A percentile compares a stretch with the other conserved stretches of the same genome.
These are phyloP conservation scores for Mucor sp. DNA, from an alignment of 371 early-diverging fungal genomes.

Conservation along the genomic window DNA sequence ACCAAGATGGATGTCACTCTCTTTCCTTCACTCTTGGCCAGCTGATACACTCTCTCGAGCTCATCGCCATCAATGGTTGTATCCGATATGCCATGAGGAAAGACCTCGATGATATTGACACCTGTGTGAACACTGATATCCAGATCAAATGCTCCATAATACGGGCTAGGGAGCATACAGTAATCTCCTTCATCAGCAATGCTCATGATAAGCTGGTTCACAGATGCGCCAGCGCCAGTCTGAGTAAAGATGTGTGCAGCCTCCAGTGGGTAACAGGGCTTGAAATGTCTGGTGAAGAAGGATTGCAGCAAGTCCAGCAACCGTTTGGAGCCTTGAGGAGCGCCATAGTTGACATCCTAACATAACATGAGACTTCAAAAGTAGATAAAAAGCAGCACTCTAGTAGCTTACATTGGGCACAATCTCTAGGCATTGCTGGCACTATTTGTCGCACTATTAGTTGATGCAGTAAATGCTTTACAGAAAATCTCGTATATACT, in stretches of 20 bases:
- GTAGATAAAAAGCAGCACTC: too few species aligned
- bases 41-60: conserved; percentile 43
- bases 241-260: conserved; percentile 57
- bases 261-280: conserved; percentile 43
- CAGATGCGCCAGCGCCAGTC: conserved; percentile 71
- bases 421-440: conserved; percentile 8
- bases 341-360: conserved; percentile 51
- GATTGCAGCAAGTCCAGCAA: conserved; percentile 57
- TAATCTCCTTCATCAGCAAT: conserved; percentile 75
- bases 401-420: neutral
- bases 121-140: conserved; percentile 61
- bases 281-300: conserved; percentile 64
- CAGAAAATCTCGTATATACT: conserved; percentile 28
- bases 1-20: conserved; percentile 58
- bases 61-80: conserved; percentile 33
- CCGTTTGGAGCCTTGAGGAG: conserved; percentile 51
- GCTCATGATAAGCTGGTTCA: conserved; percentile 61
- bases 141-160: conserved; percentile 73
- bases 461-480: neutral
- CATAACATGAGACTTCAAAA: neutral
- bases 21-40: conserved; percentile 36
- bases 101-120: conserved; percentile 51
- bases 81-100: conserved; percentile 29
- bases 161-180: conserved; percentile 71
- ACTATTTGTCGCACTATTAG: neutral